phyloP scores from a whole-genome alignment of 1,284 basidiomycete genomes.

The Cutaneotrichosporon cyanovorans region DNA sequence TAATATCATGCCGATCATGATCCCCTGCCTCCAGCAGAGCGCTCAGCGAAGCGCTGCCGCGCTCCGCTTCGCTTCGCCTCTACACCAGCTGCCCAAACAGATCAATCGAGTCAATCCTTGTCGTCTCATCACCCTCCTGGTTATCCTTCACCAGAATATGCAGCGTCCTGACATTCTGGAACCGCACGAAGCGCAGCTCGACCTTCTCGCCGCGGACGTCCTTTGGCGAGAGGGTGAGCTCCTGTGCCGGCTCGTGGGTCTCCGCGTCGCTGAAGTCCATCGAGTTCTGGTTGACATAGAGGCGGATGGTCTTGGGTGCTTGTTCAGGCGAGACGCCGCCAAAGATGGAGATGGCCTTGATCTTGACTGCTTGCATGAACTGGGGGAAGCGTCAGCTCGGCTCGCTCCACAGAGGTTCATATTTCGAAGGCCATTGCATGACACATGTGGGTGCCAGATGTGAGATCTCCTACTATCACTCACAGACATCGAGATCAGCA shows the following conservation, averaged over 20 bases:
- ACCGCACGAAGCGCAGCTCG: conserved; percentile 63
- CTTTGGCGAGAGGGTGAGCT: conserved; percentile 40
- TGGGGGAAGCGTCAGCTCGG: conserved; percentile 36
- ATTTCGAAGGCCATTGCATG: too few relatives aligned
- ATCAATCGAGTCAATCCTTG: conserved; percentile 69
- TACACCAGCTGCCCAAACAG: conserved; percentile 51
- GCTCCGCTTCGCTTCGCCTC: not conserved
- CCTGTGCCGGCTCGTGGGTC: conserved; percentile 42
- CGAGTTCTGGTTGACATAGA: conserved; percentile 59
- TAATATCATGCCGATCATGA: too few relatives aligned
- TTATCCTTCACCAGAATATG: conserved; percentile 73
- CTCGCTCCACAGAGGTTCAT: too few relatives aligned
- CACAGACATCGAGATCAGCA: conserved; percentile 63
- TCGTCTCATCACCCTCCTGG: conserved; percentile 64
- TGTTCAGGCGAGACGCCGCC: conserved; percentile 49
- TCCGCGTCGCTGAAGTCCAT: conserved; percentile 57
- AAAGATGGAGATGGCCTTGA: conserved; percentile 62
- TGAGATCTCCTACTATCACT: too few relatives aligned
- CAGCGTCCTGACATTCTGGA: conserved; percentile 66
- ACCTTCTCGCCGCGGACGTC: conserved; percentile 54
- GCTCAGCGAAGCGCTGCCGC: too few relatives aligned
- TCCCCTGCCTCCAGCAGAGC: too few relatives aligned
- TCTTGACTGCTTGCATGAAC: conserved; percentile 72
- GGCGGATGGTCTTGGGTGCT: conserved; percentile 57
- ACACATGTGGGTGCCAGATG: too few relatives aligned